Evolutionary conservation across 805 yeast genomes (phyloP).

Genomic region (Scheffersomyces lignosus): DNA sequence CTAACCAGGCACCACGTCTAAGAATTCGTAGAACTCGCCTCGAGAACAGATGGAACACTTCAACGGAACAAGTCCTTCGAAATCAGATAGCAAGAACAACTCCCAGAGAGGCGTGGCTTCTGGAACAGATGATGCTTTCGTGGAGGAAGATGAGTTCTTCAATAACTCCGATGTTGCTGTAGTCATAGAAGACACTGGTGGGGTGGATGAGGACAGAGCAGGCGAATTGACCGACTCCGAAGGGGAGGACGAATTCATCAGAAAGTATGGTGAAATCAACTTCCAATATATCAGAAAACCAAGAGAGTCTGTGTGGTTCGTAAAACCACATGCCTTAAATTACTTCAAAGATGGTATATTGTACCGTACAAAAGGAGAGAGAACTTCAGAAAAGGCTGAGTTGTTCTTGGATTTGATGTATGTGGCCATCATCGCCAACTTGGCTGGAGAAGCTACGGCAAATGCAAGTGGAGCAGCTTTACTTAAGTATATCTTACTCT

Average conservation of each 20-base stretch:
- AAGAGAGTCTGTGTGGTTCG: conserved; percentile 37
- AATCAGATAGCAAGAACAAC: too few species aligned
- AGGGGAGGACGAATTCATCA: conserved; percentile 43
- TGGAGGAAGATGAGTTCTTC: too few species aligned
- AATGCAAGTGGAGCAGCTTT: conserved; percentile 49
- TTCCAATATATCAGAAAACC: conserved; percentile 49
- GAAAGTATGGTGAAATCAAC: conserved; percentile 49
- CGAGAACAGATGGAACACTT: too few species aligned
- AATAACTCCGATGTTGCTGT: too few species aligned
- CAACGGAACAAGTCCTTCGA: too few species aligned
- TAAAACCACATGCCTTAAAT: conserved; percentile 58
- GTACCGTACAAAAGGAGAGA: conserved; percentile 55
- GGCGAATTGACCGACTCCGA: conserved; percentile 24
- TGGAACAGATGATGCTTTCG: too few species aligned
- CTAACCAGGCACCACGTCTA: too few species aligned
- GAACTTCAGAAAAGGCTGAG: conserved; percentile 53
- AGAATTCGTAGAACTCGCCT: too few species aligned
- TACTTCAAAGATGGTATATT: conserved; percentile 58
- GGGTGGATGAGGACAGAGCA: too few species aligned
- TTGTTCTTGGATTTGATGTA: conserved; percentile 62
- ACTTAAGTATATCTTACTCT: conserved; percentile 48
- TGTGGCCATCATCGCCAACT: conserved; percentile 62
- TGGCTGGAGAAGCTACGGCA: conserved; percentile 55
- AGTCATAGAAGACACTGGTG: too few species aligned
- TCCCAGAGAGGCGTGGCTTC: too few species aligned